These are phyloP conservation scores for Sugiyamaella smithiae DNA, from an alignment of 805 yeast genomes.

Conservation along the genomic window DNA sequence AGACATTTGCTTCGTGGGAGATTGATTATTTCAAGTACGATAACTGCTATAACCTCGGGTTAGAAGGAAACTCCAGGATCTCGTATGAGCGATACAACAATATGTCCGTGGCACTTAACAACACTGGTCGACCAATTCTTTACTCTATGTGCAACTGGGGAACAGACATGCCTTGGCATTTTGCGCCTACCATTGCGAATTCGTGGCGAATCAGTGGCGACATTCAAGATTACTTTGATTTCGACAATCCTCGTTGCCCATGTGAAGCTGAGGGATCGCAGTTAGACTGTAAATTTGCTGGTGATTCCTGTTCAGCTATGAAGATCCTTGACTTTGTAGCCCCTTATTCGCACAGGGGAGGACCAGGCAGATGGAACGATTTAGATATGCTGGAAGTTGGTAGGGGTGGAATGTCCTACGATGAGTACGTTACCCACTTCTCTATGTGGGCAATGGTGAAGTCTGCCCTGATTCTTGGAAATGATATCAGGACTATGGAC, in stretches of 20 bases:
- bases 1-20: conserved; percentile 29
- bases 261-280: conserved; percentile 16
- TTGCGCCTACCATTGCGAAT: conserved; percentile 29
- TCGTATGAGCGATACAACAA: conserved; percentile 27
- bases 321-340: conserved; percentile 26
- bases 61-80: conserved; percentile 25
- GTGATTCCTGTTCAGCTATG: conserved; percentile 29
- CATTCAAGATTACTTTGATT: conserved; percentile 16
- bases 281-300: conserved; percentile 17
- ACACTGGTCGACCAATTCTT: conserved; percentile 31
- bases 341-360: conserved; percentile 27
- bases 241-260: conserved; percentile 28
- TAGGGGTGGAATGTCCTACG: conserved; percentile 28
- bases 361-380: conserved; percentile 29
- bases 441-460: conserved; percentile 32
- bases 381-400: conserved; percentile 32
- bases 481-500: conserved; percentile 26
- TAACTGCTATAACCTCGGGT: conserved; percentile 31
- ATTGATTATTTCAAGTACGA: conserved; percentile 32
- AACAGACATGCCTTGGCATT: conserved; percentile 29
- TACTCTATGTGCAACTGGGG: conserved; percentile 34
- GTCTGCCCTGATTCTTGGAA: conserved; percentile 31
- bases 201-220: conserved; percentile 33
- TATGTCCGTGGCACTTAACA: conserved; percentile 31
- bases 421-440: conserved; percentile 30